phyloP scores from a whole-genome alignment of 768 basidiomycete species.

The Hericium alpestre region DNA sequence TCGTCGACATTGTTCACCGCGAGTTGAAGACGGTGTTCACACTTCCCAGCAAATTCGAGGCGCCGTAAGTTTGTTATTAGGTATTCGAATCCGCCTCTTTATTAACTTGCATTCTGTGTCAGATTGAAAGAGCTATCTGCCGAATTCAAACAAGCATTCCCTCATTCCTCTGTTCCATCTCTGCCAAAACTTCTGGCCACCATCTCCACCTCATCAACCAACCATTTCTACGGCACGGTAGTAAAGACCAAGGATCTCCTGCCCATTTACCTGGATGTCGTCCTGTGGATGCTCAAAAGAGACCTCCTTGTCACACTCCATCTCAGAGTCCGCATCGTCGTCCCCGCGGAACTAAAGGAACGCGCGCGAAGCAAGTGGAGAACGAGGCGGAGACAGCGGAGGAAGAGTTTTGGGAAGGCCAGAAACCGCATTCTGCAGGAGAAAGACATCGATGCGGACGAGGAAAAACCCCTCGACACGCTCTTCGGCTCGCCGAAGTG shows the following conservation, averaged over 20 bases:
- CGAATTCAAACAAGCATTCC: constrained; percentile 57
- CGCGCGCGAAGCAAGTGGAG: constrained; percentile 36
- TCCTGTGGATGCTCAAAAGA: constrained; percentile 84
- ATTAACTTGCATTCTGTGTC: constrained; percentile 8
- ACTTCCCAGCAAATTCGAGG: constrained; percentile 52
- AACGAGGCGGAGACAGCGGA: constrained; percentile 26
- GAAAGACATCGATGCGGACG: constrained; percentile 9
- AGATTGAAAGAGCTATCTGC: constrained; percentile 44
- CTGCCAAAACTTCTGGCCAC: constrained; percentile 65
- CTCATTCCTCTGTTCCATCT: constrained; percentile 47
- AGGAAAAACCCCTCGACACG: constrained; percentile 6
- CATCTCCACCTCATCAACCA: constrained; percentile 61
- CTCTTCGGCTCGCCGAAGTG: constrained; percentile 20
- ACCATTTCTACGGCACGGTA: constrained; percentile 75
- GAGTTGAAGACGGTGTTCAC: constrained; percentile 77
- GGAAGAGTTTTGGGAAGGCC: constrained; percentile 17
- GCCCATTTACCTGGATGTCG: constrained; percentile 65
- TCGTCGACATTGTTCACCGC: constrained; percentile 76
- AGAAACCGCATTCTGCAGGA: constrained; percentile 10
- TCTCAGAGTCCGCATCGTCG: constrained; percentile 75
- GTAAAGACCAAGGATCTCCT: constrained; percentile 59
- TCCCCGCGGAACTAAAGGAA: constrained; percentile 64
- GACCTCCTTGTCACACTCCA: constrained; percentile 81
- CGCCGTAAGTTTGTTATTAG: constrained; percentile 37
- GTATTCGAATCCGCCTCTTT: background rate